Conservation (phyloP, 176 grass and related monocot species). For the Coix lacrymajobi region DNA sequence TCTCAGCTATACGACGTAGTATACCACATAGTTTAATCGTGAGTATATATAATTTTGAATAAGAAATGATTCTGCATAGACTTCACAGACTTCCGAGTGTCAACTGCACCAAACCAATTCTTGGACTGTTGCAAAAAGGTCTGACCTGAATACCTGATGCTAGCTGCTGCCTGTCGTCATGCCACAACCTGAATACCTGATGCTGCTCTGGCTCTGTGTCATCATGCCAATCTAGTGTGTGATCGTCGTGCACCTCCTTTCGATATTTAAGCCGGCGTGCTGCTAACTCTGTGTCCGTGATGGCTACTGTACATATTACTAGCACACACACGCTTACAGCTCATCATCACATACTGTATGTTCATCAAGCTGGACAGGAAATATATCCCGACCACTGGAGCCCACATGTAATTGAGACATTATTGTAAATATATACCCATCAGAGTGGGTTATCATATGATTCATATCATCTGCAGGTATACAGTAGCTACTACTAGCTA, state of each 20-base stretch:
- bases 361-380: not conserved
- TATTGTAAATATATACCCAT: not conserved
- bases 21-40: not conserved
- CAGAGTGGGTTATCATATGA: not conserved
- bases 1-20: no score
- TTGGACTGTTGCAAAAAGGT: conserved; percentile 19
- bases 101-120: not conserved
- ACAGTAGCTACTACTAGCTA: not conserved
- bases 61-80: not conserved
- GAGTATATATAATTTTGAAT: not conserved
- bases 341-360: not conserved
- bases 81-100: not conserved
- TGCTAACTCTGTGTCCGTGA: not conserved
- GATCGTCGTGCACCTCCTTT: not conserved
- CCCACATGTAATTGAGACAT: not conserved
- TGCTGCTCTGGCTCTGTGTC: not conserved
- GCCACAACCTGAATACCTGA: no score
- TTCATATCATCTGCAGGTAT: not conserved
- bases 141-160: no score
- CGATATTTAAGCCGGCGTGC: not conserved
- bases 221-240: not conserved
- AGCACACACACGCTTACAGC: not conserved
- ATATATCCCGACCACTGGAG: not conserved
- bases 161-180: no score
- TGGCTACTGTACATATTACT: not conserved